These are phyloP conservation scores for Magnaporthales sp. DNA, from an alignment of 2,329 filamentous ascomycete genomes.

Conservation along the genomic window DNA sequence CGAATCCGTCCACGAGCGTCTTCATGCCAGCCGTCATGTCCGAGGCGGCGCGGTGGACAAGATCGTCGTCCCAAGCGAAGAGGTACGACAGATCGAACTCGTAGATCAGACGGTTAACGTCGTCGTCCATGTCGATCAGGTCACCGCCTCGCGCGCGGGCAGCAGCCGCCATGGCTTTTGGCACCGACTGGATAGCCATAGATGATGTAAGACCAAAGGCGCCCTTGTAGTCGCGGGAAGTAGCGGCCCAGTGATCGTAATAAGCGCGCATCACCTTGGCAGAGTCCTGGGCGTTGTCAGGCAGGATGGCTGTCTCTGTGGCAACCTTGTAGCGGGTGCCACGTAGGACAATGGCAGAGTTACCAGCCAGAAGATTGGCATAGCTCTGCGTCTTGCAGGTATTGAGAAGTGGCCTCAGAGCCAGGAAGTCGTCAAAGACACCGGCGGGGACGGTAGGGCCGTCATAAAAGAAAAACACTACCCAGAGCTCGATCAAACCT, in stretches of 20 bases:
- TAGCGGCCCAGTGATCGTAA: conserved; percentile 28
- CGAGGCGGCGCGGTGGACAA: neutral
- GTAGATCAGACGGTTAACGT: conserved; percentile 6
- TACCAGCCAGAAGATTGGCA: conserved; percentile 17
- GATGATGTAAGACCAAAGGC: conserved; percentile 13
- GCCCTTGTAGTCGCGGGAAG: conserved; percentile 18
- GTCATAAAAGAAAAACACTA: conserved; percentile 57
- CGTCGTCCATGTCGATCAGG: conserved; percentile 26
- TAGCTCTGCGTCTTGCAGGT: conserved; percentile 13
- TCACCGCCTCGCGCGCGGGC: conserved; percentile 27
- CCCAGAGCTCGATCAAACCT: conserved; percentile 42
- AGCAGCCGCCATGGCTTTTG: conserved; percentile 24
- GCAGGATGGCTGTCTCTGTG: conserved; percentile 9
- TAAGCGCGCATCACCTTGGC: conserved; percentile 17
- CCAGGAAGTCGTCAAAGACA: conserved; percentile 48
- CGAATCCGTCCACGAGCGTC: conserved; percentile 2
- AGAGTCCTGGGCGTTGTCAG: conserved; percentile 6
- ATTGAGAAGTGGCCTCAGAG: conserved; percentile 32
- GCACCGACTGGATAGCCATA: conserved; percentile 27
- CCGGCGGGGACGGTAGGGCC: conserved; percentile 40
- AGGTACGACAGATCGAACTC: conserved; percentile 5
- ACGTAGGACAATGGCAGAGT: conserved; percentile 9
- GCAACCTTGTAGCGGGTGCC: conserved; percentile 7
- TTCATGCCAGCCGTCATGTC: conserved; percentile 1
- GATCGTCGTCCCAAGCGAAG: neutral